phyloP scores from a whole-genome alignment of 768 basidiomycete genomes.

The Leccinum incarnatum region DNA sequence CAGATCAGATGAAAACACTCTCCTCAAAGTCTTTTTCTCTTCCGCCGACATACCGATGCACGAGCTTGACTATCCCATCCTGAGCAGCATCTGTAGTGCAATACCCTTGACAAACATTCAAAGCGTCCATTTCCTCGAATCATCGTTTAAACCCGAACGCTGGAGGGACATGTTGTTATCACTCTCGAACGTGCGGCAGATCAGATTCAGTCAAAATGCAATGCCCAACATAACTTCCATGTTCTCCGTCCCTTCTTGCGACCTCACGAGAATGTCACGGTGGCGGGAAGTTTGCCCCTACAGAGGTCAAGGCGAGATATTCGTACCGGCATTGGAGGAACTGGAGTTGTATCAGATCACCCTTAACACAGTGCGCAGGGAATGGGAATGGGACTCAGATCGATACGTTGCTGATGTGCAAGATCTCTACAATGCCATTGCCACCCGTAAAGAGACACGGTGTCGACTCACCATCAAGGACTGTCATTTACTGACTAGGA shows the following conservation, averaged over 20 bases:
- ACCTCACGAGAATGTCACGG: background rate
- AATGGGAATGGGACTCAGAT: too few relatives aligned
- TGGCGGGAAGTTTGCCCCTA: background rate
- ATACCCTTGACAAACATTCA: background rate
- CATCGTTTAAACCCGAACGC: background rate
- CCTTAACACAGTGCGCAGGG: too few relatives aligned
- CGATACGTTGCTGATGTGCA: too few relatives aligned
- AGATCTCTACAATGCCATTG: too few relatives aligned
- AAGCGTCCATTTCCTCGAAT: background rate
- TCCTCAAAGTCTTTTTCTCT: background rate
- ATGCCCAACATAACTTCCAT: background rate
- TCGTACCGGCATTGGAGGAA: too few relatives aligned
- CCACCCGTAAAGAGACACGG: too few relatives aligned
- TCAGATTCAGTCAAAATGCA: background rate
- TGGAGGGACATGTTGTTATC: background rate
- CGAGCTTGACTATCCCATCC: background rate
- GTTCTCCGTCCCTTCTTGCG: background rate
- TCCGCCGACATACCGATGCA: too few relatives aligned
- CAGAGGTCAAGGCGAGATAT: too few relatives aligned
- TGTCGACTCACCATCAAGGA: too few relatives aligned
- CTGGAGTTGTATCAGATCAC: too few relatives aligned
- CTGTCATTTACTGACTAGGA: too few relatives aligned
- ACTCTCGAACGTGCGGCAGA: background rate
- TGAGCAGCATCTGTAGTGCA: background rate
- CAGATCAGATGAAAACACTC: background rate